A percentile compares a stretch with the other conserved stretches of the same genome.
Evolutionary conservation across 192 early-diverging fungal genomes (phyloP).

Genomic region (Coemansia sp.): DNA sequence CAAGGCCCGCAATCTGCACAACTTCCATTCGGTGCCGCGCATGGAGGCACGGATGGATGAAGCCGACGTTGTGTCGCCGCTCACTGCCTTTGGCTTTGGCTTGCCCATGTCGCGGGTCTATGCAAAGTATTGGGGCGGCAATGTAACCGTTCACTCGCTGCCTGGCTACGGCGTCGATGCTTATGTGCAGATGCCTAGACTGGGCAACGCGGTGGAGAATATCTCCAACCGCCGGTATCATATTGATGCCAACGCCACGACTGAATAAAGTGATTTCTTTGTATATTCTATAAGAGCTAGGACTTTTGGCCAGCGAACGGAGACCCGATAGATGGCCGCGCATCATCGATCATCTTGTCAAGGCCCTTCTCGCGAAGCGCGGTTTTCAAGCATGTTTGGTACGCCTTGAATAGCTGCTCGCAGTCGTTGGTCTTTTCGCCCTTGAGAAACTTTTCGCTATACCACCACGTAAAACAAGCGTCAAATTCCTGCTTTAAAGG

Average conservation of each 20-base stretch:
- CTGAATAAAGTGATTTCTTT: too few species aligned
- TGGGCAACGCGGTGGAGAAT: conserved; percentile 63
- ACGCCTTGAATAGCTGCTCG: conserved; percentile 78
- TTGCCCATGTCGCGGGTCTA: conserved; percentile 88
- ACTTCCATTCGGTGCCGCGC: conserved; percentile 72
- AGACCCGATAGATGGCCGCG: conserved; percentile 67
- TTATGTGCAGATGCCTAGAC: conserved; percentile 75
- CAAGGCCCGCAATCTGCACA: conserved; percentile 58
- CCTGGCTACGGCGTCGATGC: conserved; percentile 90
- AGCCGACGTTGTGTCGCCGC: conserved; percentile 33
- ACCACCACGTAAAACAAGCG: conserved; percentile 93
- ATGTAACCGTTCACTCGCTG: conserved; percentile 73
- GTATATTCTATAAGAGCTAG: neutral
- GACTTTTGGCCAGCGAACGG: conserved; percentile 9
- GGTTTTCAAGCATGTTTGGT: conserved; percentile 74
- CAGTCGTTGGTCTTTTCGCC: conserved; percentile 78
- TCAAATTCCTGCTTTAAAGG: conserved; percentile 85
- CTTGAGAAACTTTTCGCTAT: conserved; percentile 90
- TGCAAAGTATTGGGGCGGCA: conserved; percentile 94
- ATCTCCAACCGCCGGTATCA: conserved; percentile 22
- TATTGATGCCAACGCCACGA: neutral
- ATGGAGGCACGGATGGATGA: conserved; percentile 79
- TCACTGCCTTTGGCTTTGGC: conserved; percentile 78
- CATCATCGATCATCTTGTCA: conserved; percentile 79
- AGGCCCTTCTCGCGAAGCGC: conserved; percentile 81